Base-by-base conservation (phyloP, 768 basidiomycete species). In the Rhodotorula sphaerocarpa region DNA sequence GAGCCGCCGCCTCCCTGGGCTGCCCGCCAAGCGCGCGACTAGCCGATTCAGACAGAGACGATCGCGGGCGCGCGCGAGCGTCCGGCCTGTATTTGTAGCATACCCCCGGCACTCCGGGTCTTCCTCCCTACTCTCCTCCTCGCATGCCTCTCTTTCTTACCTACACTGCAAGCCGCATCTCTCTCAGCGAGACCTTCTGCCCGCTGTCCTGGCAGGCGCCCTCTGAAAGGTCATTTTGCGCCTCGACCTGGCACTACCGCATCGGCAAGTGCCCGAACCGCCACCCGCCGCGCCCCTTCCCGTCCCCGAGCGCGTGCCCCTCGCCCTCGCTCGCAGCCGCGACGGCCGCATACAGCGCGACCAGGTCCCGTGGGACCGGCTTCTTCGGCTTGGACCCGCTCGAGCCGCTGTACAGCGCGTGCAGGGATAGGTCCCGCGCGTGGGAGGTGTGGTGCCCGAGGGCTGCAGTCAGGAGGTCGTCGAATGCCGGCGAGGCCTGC, bases 321-420 rank as follows among this genome's bases (percentile, higher is more conserved):
- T 55, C 63, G 3, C 41, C 63, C 25, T 64, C 63, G 0, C 53
- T 57, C 36, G 57, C 63, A 7, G 63, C 63, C 4, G 50, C 58
- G 0, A 30, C 34, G 2, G 48, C 54, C 1, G 50, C 21, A 12
- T 59, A 46, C 11, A 59, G 39, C 48, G 31, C 58, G n/a, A 47
- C 55, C 12, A 50, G 25, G 5, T 33, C 57, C 18, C 48, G 41
- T 10, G 5, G 21, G 25, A 55, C 31, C 5, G 47, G 41, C 10
- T 45, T 50, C 20, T 39, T 47, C 5, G 63, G 63, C 28, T 64
- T 64, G 31, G 42, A 21, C 14, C 57, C 53, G 28, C 31, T 28
- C n/a, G 39, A 5, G 18, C 43, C 21, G 9, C 31, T 36, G 57
- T 64, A 64, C 4, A 59, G 47, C 25, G 63, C 47, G 16, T 50